Conservation (phyloP, 2,329 filamentous ascomycete genomes). For the Cercospora zeae-maydis region DNA sequence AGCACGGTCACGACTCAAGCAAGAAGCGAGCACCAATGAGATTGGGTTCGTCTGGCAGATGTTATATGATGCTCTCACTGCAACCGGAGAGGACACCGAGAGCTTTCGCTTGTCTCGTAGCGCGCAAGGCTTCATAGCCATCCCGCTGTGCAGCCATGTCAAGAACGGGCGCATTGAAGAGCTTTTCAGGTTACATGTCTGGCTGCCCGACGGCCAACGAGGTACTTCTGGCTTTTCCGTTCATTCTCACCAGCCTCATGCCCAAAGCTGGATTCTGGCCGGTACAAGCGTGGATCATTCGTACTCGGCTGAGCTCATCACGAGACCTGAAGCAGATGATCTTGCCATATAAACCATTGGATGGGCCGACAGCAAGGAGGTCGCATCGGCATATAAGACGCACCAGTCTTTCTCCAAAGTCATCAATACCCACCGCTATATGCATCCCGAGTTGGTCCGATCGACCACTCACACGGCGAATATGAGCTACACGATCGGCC, state of each 20-base stretch:
- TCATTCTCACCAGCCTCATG: slow-evolving; percentile 39
- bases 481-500: slow-evolving; percentile 33
- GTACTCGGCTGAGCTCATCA: slow-evolving; percentile 27
- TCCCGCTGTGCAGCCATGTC: slow-evolving; percentile 38
- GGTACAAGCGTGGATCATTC: slow-evolving; percentile 35
- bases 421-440: slow-evolving; percentile 4
- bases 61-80: too few relatives aligned
- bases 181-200: slow-evolving; percentile 39
- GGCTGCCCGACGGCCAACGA: slow-evolving; percentile 34
- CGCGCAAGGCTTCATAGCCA: slow-evolving; percentile 39
- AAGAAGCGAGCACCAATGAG: too few relatives aligned
- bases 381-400: slow-evolving; percentile 4
- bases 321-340: slow-evolving; percentile 17
- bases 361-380: background rate
- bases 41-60: too few relatives aligned
- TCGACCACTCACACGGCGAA: background rate
- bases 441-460: background rate
- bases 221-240: slow-evolving; percentile 31
- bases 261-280: slow-evolving; percentile 40
- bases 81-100: too few relatives aligned
- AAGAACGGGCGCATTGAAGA: slow-evolving; percentile 37
- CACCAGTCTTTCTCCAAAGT: slow-evolving; percentile 10
- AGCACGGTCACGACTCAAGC: too few relatives aligned
- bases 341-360: slow-evolving; percentile 2
- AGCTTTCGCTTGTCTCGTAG: background rate